Conservation (phyloP, 2,329 filamentous ascomycete species). For the Rhexocercosporidium sp. region DNA sequence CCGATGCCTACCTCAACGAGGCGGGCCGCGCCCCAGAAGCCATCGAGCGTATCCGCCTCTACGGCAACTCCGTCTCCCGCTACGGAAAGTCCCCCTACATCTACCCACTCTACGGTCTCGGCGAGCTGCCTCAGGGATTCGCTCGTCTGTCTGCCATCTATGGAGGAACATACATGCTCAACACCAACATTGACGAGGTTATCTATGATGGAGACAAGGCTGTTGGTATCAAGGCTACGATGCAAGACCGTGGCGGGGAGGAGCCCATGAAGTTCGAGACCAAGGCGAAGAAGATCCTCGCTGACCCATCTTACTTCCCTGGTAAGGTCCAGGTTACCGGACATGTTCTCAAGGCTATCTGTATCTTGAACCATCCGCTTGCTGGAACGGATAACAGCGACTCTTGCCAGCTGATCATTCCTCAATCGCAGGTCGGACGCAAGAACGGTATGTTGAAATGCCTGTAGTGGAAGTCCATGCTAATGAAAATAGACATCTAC, state of each 20-base stretch:
- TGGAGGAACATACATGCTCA: slow-evolving; percentile 99
- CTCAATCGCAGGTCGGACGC: slow-evolving; percentile 94
- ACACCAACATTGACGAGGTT: slow-evolving; percentile 91
- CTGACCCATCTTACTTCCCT: slow-evolving; percentile 96
- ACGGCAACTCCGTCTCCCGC: slow-evolving; percentile 95
- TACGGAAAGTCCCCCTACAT: slow-evolving; percentile 99
- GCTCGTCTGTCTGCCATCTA: slow-evolving; percentile 98
- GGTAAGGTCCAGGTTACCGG: slow-evolving; percentile 86
- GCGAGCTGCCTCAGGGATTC: slow-evolving; percentile 96
- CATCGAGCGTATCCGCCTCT: slow-evolving; percentile 90
- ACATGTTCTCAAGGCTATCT: slow-evolving; percentile 94
- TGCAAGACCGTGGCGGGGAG: slow-evolving; percentile 80
- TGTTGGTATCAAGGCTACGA: slow-evolving; percentile 95
- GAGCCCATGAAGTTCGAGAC: slow-evolving; percentile 89
- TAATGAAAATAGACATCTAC: slow-evolving; percentile 76
- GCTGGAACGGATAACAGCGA: slow-evolving; percentile 88
- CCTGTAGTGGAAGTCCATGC: not conserved
- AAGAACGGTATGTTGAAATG: slow-evolving; percentile 73
- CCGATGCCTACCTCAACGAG: slow-evolving; percentile 82
- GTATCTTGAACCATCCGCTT: slow-evolving; percentile 94
- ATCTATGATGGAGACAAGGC: slow-evolving; percentile 84
- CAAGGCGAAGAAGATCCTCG: slow-evolving; percentile 94
- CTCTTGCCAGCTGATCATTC: slow-evolving; percentile 94
- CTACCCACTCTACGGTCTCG: slow-evolving; percentile 96
- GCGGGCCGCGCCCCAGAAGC: slow-evolving; percentile 79